These are phyloP conservation scores for Schizopora paradoxa DNA, from an alignment of 1,284 basidiomycete genomes.

Conservation along the genomic window DNA sequence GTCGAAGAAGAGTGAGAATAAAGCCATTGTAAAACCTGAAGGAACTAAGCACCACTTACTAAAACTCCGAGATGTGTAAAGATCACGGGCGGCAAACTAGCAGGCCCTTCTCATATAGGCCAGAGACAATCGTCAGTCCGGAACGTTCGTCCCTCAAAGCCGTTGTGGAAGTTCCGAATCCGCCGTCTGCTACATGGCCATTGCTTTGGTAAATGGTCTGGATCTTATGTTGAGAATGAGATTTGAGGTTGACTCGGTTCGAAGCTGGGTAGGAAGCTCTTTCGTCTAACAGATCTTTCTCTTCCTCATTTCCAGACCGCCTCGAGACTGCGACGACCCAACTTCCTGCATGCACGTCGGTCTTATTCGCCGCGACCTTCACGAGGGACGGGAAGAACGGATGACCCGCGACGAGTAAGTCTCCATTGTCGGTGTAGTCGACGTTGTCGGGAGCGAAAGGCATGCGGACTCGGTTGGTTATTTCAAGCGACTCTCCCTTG, in stretches of 20 bases:
- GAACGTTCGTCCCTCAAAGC: constrained; percentile 43
- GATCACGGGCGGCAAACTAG: constrained; percentile 41
- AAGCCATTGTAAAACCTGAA: no score
- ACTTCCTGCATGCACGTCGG: constrained; percentile 37
- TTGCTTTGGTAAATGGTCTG: constrained; percentile 62
- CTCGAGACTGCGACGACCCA: constrained; percentile 47
- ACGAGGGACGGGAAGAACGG: constrained; percentile 51
- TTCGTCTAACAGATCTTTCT: constrained; percentile 37
- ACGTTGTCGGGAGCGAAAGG: constrained; percentile 64
- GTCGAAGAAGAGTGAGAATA: no score
- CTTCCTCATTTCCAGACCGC: constrained; percentile 11
- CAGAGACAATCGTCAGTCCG: constrained; percentile 45
- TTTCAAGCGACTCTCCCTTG: constrained; percentile 29
- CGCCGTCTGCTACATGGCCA: no score
- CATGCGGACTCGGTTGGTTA: constrained; percentile 36
- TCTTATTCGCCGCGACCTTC: constrained; percentile 39
- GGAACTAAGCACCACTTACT: neutral
- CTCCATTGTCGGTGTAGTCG: constrained; percentile 40
- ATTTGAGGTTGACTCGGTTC: constrained; percentile 32
- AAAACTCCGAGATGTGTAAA: neutral
- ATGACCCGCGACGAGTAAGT: constrained; percentile 57
- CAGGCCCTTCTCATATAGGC: constrained; percentile 52
- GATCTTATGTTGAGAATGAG: no score
- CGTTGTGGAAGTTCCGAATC: constrained; percentile 43
- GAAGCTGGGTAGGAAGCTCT: constrained; percentile 39